Conservation (phyloP, 2,329 filamentous ascomycete species). For the Blastomyces percursus region DNA sequence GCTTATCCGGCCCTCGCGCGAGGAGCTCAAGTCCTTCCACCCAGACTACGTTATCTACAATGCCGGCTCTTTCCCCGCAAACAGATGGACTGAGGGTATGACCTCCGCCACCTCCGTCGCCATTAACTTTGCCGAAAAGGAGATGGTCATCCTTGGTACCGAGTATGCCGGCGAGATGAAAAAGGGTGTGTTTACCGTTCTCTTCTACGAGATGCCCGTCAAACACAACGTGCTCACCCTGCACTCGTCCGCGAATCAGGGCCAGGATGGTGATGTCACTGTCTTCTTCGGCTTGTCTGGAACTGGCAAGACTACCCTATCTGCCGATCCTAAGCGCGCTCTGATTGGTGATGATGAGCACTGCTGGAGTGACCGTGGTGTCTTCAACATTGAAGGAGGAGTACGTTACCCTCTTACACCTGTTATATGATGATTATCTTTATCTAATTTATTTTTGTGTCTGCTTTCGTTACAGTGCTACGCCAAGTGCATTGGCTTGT, state of each 20-base stretch:
- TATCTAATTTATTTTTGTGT: too few species aligned
- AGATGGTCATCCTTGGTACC: constrained; percentile 99
- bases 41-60: constrained; percentile 99
- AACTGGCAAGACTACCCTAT: constrained; percentile 97
- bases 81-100: constrained; percentile 97
- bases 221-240: constrained; percentile 98
- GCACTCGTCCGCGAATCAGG: constrained; percentile 98
- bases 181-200: constrained; percentile 96
- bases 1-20: constrained; percentile 84
- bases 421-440: too few species aligned
- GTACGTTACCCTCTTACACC: constrained; percentile 19
- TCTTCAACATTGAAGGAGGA: constrained; percentile 99
- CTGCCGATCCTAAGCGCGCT: constrained; percentile 89
- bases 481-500: constrained; percentile 95
- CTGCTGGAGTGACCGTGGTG: constrained; percentile 93
- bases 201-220: constrained; percentile 99
- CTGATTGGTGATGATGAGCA: constrained; percentile 99
- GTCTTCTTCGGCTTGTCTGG: constrained; percentile 99
- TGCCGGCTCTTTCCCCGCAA: constrained; percentile 94
- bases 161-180: constrained; percentile 98
- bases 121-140: constrained; percentile 98
- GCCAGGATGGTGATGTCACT: constrained; percentile 85
- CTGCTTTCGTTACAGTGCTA: constrained; percentile 52
- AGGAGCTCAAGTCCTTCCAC: constrained; percentile 95
- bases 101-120: constrained; percentile 95